Base-by-base conservation (phyloP, 2,329 filamentous ascomycete species). In the Geosmithia morbida region DNA sequence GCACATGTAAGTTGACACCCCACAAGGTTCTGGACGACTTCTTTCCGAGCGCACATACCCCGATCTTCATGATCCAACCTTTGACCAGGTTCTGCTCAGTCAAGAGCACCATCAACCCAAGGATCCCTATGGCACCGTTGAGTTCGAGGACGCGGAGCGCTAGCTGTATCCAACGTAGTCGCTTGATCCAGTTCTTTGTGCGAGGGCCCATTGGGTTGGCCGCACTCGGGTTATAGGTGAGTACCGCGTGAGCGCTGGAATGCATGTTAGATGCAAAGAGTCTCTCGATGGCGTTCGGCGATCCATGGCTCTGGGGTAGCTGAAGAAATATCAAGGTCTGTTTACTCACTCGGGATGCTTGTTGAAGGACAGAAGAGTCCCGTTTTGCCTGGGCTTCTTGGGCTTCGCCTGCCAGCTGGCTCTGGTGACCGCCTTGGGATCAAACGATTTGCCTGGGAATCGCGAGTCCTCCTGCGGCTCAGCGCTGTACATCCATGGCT, bases 401-500 rank as follows among this genome's bases (percentile, higher is more conserved):
- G 76, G 69, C 47, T 77, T 76, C 13, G 78, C 75, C 57, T 79
- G 69, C 70, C 78, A 85, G 65, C 85, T 90, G 51, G 86, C 84
- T 59, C 87, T 76, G 19, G 87, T 89, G 45, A 88, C 75, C 50
- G 85, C 84, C 63, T 89, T 94, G 45, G 90, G 89, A 57, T 96
- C 88, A 64, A 94, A 94, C n/a, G 61, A 67, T 57, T 57, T 68
- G 61, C 62, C 66, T 60, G 67, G 74, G 52, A 74, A 74, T 55
- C 73, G 72, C 44, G 70, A 66, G 59, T 78, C 71, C 56, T 70
- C 59, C 57, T 55, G 64, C 61, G 52, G 74, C 63, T 61, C 69
- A 56, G 65, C 56, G 51, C 80, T 75, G 66, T 92, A 92, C 63
- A 90, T 73, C 68, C 83, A 92, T 48, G 86, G 86, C 64, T 62